Evolutionary conservation across 1,284 basidiomycete species (phyloP).

Genomic region (Pseudozyma hubeiensis): DNA sequence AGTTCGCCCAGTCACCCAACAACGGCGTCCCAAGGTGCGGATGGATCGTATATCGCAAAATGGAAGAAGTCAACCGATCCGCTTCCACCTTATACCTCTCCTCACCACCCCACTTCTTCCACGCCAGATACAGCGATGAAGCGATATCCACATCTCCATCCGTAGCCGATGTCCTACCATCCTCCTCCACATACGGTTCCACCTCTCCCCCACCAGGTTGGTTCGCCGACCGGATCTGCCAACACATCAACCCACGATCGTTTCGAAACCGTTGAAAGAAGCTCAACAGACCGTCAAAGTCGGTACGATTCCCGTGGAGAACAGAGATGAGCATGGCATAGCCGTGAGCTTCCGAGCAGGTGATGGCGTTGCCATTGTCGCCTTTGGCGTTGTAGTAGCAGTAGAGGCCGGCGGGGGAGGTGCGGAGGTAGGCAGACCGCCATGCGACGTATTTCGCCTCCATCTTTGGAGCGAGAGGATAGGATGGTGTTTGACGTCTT

Average conservation of each 20-base stretch:
- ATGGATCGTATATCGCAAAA: constrained; percentile 53
- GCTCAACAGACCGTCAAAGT: constrained; percentile 56
- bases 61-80: constrained; percentile 26
- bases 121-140: constrained; percentile 53
- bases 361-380: constrained; percentile 63
- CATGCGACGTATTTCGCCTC: constrained; percentile 51
- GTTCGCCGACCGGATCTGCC: constrained; percentile 53
- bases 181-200: constrained; percentile 50
- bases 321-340: constrained; percentile 64
- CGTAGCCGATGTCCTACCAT: constrained; percentile 55
- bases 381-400: constrained; percentile 61
- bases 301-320: constrained; percentile 53
- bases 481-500: not conserved
- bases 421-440: constrained; percentile 39
- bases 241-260: constrained; percentile 59
- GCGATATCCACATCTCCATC: constrained; percentile 66
- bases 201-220: constrained; percentile 18
- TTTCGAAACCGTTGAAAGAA: constrained; percentile 59
- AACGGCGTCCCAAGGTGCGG: constrained; percentile 50
- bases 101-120: constrained; percentile 29
- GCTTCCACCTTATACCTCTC: constrained; percentile 48
- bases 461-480: constrained; percentile 21
- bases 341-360: constrained; percentile 64
- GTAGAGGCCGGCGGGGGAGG: constrained; percentile 42
- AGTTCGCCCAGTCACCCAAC: constrained; percentile 63